phyloP scores from a whole-genome alignment of 2,329 filamentous ascomycete genomes.

The Ramularia endophylla region DNA sequence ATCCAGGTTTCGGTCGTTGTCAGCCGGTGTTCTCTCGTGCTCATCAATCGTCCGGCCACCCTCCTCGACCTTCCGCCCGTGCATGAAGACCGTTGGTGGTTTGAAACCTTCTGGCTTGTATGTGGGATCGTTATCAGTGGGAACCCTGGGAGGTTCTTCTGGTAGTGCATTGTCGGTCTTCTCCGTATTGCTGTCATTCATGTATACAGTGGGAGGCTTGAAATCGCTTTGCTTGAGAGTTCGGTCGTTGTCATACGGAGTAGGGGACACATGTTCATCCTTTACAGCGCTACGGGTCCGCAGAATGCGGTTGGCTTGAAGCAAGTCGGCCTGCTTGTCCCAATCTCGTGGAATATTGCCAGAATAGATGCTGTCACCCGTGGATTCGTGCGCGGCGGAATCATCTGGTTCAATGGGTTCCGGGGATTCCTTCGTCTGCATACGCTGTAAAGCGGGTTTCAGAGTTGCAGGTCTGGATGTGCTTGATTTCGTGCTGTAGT shows the following conservation, averaged over 20 bases:
- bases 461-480: conserved; percentile 3
- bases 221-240: too few relatives aligned
- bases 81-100: conserved; percentile 3
- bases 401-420: conserved; percentile 22
- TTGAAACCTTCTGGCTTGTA: conserved; percentile 21
- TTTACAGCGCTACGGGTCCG: conserved; percentile 13
- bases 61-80: too few relatives aligned
- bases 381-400: conserved; percentile 28
- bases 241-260: too few relatives aligned
- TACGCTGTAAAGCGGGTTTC: conserved; percentile 25
- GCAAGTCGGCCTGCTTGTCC: conserved; percentile 22
- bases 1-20: too few relatives aligned
- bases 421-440: conserved; percentile 19
- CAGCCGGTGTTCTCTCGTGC: too few relatives aligned
- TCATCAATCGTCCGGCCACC: too few relatives aligned
- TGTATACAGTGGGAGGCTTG: too few relatives aligned
- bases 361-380: conserved; percentile 17
- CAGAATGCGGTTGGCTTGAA: conserved; percentile 26
- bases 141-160: too few relatives aligned
- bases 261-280: too few relatives aligned
- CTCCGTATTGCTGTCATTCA: too few relatives aligned
- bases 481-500: neutral
- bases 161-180: too few relatives aligned
- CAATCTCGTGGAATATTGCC: conserved; percentile 22
- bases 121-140: conserved; percentile 19